Conservation (phyloP, 108 stramenopile genomes). For the Pseudonitzschia delicatissima region DNA sequence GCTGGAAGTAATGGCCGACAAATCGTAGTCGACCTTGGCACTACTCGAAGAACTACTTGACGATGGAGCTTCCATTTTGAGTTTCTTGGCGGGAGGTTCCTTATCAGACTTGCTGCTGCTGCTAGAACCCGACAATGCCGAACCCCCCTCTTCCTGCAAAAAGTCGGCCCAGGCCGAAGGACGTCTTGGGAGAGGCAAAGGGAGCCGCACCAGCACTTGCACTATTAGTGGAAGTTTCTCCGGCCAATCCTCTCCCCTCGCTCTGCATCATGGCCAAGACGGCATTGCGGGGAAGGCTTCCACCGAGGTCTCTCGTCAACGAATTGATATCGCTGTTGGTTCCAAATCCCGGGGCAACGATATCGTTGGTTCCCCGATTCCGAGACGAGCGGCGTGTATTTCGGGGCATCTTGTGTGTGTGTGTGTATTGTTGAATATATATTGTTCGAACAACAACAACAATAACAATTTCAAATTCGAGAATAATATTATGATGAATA, state of each 20-base stretch:
- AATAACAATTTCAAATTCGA: too few species aligned
- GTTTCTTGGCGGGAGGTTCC: slow-evolving; percentile 25
- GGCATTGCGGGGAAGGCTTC: slow-evolving; percentile 44
- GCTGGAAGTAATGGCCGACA: slow-evolving; percentile 14
- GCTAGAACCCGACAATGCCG: slow-evolving; percentile 5
- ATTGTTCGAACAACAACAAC: too few species aligned
- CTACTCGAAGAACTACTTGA: slow-evolving; percentile 2
- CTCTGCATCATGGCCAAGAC: slow-evolving; percentile 70
- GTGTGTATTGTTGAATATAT: too few species aligned
- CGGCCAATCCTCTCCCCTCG: slow-evolving; percentile 56
- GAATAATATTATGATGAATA: too few species aligned
- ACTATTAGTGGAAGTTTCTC: not conserved
- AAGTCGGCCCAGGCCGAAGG: slow-evolving; percentile 85
- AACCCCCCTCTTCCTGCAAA: slow-evolving; percentile 68
- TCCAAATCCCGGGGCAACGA: slow-evolving; percentile 57
- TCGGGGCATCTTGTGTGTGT: slow-evolving; percentile 24
- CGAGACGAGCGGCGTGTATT: slow-evolving; percentile 32
- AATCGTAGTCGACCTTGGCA: slow-evolving; percentile 27
- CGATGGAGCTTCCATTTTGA: slow-evolving; percentile 17
- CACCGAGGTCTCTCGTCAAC: slow-evolving; percentile 39
- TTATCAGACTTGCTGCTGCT: not conserved
- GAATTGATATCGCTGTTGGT: slow-evolving; percentile 41
- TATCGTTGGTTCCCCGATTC: slow-evolving; percentile 27
- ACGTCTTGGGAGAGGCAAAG: slow-evolving; percentile 38
- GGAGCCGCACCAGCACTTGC: slow-evolving; percentile 14